These are phyloP conservation scores for Raffaelea ambrosiae DNA, from an alignment of 2,329 filamentous ascomycete genomes.

Conservation along the genomic window DNA sequence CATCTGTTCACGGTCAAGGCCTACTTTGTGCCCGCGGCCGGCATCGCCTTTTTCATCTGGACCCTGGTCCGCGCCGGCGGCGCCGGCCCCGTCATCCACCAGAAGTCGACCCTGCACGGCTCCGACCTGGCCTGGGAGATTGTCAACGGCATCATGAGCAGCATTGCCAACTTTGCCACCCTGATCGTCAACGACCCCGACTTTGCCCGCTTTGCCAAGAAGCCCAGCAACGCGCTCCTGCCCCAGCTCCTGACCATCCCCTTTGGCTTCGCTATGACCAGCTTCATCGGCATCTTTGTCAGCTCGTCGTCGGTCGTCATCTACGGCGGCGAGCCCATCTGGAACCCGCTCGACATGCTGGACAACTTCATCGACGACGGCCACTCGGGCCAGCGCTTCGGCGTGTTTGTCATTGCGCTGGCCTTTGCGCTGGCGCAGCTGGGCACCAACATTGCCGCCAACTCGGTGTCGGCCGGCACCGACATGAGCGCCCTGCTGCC, in stretches of 20 bases:
- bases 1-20: constrained; percentile 64
- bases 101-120: constrained; percentile 24
- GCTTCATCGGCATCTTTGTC: constrained; percentile 75
- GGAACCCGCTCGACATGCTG: constrained; percentile 64
- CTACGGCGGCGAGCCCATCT: constrained; percentile 53
- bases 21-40: constrained; percentile 73
- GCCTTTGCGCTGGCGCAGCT: constrained; percentile 73
- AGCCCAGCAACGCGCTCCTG: constrained; percentile 69
- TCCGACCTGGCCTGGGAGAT: constrained; percentile 65
- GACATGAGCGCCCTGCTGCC: constrained; percentile 76
- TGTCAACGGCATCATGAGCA: constrained; percentile 77
- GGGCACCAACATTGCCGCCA: constrained; percentile 81
- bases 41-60: constrained; percentile 82
- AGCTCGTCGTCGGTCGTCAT: constrained; percentile 65
- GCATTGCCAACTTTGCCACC: constrained; percentile 85
- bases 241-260: constrained; percentile 72
- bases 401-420: constrained; percentile 63
- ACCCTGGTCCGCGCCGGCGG: constrained; percentile 73
- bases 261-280: constrained; percentile 65
- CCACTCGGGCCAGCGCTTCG: constrained; percentile 59
- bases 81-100: constrained; percentile 71
- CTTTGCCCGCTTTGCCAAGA: constrained; percentile 74
- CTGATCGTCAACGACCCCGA: constrained; percentile 78
- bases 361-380: constrained; percentile 61
- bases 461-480: constrained; percentile 74